A percentile compares a stretch with the other conserved stretches of the same genome.
These are phyloP conservation scores for Malassezia nana DNA, from an alignment of 1,284 basidiomycete genomes.

Conservation along the genomic window DNA sequence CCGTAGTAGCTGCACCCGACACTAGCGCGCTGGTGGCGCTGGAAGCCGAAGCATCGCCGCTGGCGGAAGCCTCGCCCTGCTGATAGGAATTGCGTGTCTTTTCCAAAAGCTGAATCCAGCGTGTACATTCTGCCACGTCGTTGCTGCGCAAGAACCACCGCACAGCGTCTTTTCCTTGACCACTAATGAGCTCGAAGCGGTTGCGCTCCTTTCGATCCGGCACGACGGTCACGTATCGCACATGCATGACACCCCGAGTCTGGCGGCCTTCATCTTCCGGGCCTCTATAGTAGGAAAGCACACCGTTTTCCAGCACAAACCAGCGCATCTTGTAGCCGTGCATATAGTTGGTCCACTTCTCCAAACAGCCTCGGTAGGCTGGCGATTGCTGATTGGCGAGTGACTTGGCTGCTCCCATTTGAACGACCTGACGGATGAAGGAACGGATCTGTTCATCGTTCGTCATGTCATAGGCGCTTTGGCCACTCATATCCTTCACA, in stretches of 20 bases:
- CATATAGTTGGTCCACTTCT: constrained; percentile 82
- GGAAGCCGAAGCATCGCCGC: background rate
- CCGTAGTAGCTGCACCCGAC: too few relatives aligned
- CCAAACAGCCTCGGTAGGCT: constrained; percentile 49
- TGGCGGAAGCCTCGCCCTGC: constrained; percentile 19
- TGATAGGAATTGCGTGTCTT: constrained; percentile 32
- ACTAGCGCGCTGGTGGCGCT: constrained; percentile 23
- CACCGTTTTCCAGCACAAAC: constrained; percentile 82
- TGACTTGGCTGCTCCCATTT: constrained; percentile 50
- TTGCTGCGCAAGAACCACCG: constrained; percentile 86
- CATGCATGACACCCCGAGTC: constrained; percentile 75
- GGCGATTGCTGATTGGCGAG: constrained; percentile 29
- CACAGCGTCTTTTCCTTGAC: constrained; percentile 52
- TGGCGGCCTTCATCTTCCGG: constrained; percentile 83
- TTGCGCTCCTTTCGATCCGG: constrained; percentile 54
- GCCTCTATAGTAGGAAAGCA: constrained; percentile 66
- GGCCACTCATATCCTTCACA: constrained; percentile 68
- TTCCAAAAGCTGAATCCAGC: constrained; percentile 44
- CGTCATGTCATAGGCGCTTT: constrained; percentile 62
- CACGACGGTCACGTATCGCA: constrained; percentile 61
- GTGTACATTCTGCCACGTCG: constrained; percentile 49
- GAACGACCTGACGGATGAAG: constrained; percentile 63
- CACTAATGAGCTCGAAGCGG: constrained; percentile 71
- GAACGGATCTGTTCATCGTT: constrained; percentile 67
- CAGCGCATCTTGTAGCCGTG: constrained; percentile 83